Base-by-base conservation (phyloP, 441 rosid genomes). In the Syzygium syzygioides region DNA sequence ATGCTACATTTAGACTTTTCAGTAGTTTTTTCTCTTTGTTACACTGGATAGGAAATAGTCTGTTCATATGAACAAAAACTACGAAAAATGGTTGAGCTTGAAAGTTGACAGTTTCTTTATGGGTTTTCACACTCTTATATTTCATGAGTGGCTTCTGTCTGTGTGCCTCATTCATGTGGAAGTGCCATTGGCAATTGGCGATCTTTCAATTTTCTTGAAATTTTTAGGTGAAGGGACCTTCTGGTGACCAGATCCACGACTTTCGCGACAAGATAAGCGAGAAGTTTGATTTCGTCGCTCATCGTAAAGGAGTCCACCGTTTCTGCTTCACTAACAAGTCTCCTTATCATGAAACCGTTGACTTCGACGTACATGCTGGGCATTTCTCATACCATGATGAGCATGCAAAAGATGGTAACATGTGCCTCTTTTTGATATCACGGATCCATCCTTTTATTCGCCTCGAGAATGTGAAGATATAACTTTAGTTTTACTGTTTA, bases 241-340 rank as follows among this genome's bases (percentile, higher is more conserved):
- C 89, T 14, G 93, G 95, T 87, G 94, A 94, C 48, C 97, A 95
- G 88, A 88, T 96, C 88, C 94, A 94, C 8, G 96, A 96, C 90
- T 93, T 92, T 15, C 97, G 92, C 20, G 94, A 94, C 90, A 96
- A 92, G 93, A 92, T 88, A 83, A 96, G 95, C 34, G 97, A 96
- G 90, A 96, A 96, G 87, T 93, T 93, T 79, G 96, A 96, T 86
- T 96, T 95, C 71, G 90, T 91, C 87, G 94, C 95, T 66, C 94
- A 64, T 84, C 92, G 93, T n/a, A 96, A 92, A 89, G 98, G 97
- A 87, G 91, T 96, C 14, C 93, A 96, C 86, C 95, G 89, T 12
- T 96, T 96, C 92, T 96, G 97, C 90, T 96, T 96, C 91, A 90
- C 93, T 45, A 96, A 94, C 92, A 94, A 91, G 90, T 95, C 98